Percentiles rank a stretch among this genome's conserved stretches.
phyloP scores from a whole-genome alignment of 768 basidiomycete species.

The Podaxis sp. region DNA sequence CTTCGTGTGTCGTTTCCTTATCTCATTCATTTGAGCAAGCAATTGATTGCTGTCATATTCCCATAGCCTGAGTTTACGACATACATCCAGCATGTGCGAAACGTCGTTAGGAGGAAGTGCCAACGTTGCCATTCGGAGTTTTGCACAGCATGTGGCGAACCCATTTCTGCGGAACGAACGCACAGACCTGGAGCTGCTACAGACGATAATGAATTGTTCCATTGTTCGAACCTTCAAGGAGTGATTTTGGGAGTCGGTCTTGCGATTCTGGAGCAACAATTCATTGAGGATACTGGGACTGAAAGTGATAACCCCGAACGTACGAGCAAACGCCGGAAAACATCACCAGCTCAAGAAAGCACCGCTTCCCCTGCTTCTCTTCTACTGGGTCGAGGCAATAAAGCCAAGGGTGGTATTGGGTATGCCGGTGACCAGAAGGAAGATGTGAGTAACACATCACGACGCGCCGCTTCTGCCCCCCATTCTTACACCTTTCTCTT shows the following conservation, averaged over 20 bases:
- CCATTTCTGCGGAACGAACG: constrained; percentile 42
- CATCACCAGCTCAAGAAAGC: constrained; percentile 45
- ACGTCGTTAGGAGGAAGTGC: constrained; percentile 61
- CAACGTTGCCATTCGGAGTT: constrained; percentile 57
- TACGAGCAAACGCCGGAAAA: constrained; percentile 48
- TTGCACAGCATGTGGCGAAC: constrained; percentile 79
- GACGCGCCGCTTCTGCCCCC: not conserved
- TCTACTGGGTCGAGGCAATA: constrained; percentile 49
- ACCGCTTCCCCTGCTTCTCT: constrained; percentile 49
- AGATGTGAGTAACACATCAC: constrained; percentile 59
- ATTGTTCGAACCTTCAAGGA: constrained; percentile 89
- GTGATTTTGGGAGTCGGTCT: constrained; percentile 90
- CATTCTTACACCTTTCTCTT: constrained; percentile 9
- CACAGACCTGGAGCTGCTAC: constrained; percentile 12
- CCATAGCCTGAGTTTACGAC: constrained; percentile 67
- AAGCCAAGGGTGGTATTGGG: constrained; percentile 77
- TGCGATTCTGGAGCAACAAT: constrained; percentile 78
- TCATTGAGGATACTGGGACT: constrained; percentile 37
- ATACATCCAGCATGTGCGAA: constrained; percentile 66
- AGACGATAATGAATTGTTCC: constrained; percentile 57
- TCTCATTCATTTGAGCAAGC: constrained; percentile 9
- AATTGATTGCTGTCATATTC: not conserved
- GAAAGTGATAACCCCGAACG: constrained; percentile 34
- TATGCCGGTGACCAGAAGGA: constrained; percentile 85
- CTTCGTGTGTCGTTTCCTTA: constrained; percentile 54